Percentiles rank a stretch among this genome's conserved stretches.
phyloP scores from a whole-genome alignment of 768 basidiomycete genomes.

The Lentinula guzmanii region DNA sequence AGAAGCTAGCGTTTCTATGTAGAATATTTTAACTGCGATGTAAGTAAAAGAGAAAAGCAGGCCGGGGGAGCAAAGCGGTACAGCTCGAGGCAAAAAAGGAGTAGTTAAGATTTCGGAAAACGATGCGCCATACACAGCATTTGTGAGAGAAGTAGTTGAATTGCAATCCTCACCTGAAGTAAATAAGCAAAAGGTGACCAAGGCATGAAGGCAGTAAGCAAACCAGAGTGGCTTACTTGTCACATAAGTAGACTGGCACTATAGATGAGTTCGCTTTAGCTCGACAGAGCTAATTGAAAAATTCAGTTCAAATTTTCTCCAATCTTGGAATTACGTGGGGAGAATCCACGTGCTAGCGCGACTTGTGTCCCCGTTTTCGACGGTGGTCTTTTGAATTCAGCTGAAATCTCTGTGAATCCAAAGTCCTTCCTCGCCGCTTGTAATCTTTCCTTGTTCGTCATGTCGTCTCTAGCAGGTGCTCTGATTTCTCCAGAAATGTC shows the following conservation, averaged over 20 bases:
- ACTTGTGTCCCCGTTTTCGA: background rate
- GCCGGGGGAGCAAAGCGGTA: background rate
- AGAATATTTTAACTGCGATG: background rate
- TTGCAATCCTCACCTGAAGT: background rate
- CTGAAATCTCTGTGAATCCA: background rate
- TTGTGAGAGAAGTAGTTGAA: background rate
- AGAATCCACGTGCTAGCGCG: background rate
- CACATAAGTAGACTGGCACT: background rate
- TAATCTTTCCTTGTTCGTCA: conserved; percentile 15
- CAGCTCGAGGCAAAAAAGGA: background rate
- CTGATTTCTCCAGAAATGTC: conserved; percentile 27
- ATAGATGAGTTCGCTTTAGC: background rate
- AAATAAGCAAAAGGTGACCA: background rate
- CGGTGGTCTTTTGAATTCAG: conserved; percentile 1
- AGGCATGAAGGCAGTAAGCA: background rate
- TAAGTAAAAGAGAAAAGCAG: background rate
- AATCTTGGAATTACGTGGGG: background rate
- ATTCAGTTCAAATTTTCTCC: background rate
- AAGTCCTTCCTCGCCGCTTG: conserved; percentile 3
- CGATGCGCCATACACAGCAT: conserved; percentile 2
- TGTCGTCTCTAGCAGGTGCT: conserved; percentile 60
- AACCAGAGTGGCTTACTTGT: background rate
- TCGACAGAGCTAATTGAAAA: background rate
- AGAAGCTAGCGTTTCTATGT: background rate
- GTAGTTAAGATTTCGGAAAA: background rate